phyloP scores from a whole-genome alignment of 176 grass and related monocot genomes.

The Leersia perrieri region DNA sequence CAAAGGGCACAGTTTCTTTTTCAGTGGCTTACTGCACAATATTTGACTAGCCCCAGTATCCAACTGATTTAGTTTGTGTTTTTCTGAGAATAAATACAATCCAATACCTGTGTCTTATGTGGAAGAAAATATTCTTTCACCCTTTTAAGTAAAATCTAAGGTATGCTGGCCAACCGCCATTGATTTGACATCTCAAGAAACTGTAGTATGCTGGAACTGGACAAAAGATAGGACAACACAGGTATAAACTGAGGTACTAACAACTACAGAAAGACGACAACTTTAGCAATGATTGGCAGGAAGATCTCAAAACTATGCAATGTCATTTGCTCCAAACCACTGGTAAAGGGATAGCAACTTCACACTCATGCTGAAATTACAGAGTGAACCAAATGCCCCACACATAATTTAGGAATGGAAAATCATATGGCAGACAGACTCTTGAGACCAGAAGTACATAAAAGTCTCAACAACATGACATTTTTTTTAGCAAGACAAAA shows the following conservation, averaged over 20 bases:
- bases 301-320: neutral
- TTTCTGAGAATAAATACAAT: neutral
- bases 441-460: neutral
- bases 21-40: neutral
- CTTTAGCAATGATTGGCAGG: neutral
- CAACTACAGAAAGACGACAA: conserved; percentile 15
- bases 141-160: neutral
- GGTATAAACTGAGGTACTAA: neutral
- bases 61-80: neutral
- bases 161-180: neutral
- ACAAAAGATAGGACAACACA: neutral
- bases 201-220: neutral
- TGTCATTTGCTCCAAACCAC: conserved; percentile 4
- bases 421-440: neutral
- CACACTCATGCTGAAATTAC: neutral
- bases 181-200: conserved; percentile 13
- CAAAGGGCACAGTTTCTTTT: neutral
- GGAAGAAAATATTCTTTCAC: neutral
- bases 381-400: neutral
- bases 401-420: neutral
- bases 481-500: neutral
- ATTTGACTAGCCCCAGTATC: neutral
- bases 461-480: neutral
- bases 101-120: neutral
- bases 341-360: neutral